Base-by-base conservation (phyloP, 441 rosid genomes). In the Pelargonium cotyledonis region DNA sequence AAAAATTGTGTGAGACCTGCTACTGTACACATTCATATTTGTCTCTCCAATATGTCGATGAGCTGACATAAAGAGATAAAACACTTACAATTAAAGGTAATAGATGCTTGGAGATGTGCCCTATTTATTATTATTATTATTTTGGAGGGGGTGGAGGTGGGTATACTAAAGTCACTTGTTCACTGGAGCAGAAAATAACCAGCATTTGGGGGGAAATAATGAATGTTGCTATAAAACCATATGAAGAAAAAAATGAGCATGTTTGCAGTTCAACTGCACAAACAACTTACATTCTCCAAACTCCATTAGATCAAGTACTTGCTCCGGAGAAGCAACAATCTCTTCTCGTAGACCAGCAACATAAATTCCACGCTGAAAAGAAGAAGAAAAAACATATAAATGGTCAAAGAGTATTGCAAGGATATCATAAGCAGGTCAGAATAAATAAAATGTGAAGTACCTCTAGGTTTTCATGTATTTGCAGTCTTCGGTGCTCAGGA, bases 1-100 rank as follows among this genome's bases (percentile, higher is more conserved):
- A 68, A 94, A 94, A 70, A 94, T 94, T 60, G 99, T 94, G 85
- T 94, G 99, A 26, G 99, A 94, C 79, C 97, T 80, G 70, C 99
- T 94, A 70, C 99, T 94, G 77, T 89, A 78, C 44, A 88, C 49
- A 72, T 94, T 91, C 97, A 94, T 94, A 75, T 91, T 91, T 58
- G 98, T 94, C 87, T 91, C 97, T 67, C 96, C 98, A 76, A 89
- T 87, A 76, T 91, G 98, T 76, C 98, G 84, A 75, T 94, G 96
- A 77, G 95, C 99, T 94, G 89, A 84, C 86, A 78, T 65, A 46
- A 75, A 69, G 1, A 61, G n/a, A 21, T 21, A 21, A 62, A 43
- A 26, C 68, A 47, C 47, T 6, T 41, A 63, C 10, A 63, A 35
- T 47, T 7, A n/a, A 19, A 61, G 12, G 40, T 61, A 61, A 11